Conservation (phyloP, 768 basidiomycete species). For the Cyclocybe cylindracea region DNA sequence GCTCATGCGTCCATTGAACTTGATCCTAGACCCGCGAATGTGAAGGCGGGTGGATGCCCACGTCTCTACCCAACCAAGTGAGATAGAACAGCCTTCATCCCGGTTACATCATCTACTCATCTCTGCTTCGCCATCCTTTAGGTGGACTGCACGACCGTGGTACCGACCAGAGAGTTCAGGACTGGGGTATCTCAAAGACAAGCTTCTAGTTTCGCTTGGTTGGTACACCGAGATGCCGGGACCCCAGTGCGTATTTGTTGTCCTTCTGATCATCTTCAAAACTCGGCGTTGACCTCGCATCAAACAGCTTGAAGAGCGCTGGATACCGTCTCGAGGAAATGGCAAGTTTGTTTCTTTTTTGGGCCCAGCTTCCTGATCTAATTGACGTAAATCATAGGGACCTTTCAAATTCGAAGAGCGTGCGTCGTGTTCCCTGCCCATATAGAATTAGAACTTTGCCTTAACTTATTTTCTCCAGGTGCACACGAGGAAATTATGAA, state of each 20-base stretch:
- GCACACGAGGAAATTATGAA: constrained; percentile 43
- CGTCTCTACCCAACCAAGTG: constrained; percentile 37
- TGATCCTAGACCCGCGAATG: constrained; percentile 22
- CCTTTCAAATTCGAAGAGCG: constrained; percentile 38
- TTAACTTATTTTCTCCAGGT: constrained; percentile 19
- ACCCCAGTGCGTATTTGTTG: constrained; percentile 27
- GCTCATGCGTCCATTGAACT: constrained; percentile 20
- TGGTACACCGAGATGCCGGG: constrained; percentile 40
- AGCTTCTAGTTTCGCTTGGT: constrained; percentile 32
- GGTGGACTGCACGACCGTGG: constrained; percentile 38
- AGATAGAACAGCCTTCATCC: not conserved
- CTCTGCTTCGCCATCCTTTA: no score
- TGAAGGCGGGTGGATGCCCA: constrained; percentile 19
- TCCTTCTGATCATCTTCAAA: not conserved
- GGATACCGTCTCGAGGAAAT: constrained; percentile 47
- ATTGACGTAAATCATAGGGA: constrained; percentile 26
- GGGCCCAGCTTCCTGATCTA: not conserved
- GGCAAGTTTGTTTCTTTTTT: constrained; percentile 22
- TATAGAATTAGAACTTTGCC: no score
- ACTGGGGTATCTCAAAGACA: constrained; percentile 27
- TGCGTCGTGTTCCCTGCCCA: constrained; percentile 12
- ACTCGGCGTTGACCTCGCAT: not conserved
- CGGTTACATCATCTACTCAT: no score
- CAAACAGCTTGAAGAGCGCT: constrained; percentile 30
- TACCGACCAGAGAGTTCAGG: constrained; percentile 40